These are phyloP conservation scores for Penicillium alfredii DNA, from an alignment of 495 filamentous ascomycete species.

Conservation along the genomic window DNA sequence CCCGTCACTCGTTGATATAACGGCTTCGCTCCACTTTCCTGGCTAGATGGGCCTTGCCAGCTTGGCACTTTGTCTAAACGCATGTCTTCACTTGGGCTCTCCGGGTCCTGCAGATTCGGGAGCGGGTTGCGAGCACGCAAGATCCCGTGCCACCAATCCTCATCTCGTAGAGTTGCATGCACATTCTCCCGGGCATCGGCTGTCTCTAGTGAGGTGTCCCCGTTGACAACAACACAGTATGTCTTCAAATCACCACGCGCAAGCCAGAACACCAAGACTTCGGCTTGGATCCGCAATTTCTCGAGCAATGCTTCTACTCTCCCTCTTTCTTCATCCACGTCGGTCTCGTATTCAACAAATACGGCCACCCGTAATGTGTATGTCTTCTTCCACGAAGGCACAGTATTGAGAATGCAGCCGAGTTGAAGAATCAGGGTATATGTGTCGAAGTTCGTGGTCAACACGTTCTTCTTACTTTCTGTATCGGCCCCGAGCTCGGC, in stretches of 20 bases:
- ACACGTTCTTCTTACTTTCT: slow-evolving; percentile 55
- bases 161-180: slow-evolving; percentile 54
- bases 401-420: slow-evolving; percentile 77
- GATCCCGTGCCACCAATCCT: slow-evolving; percentile 84
- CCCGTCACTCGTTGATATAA: slow-evolving; percentile 40
- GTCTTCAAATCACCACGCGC: slow-evolving; percentile 64
- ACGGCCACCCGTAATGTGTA: slow-evolving; percentile 72
- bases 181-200: slow-evolving; percentile 47
- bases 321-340: slow-evolving; percentile 71
- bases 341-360: slow-evolving; percentile 84
- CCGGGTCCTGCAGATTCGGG: slow-evolving; percentile 14
- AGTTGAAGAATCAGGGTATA: slow-evolving; percentile 85
- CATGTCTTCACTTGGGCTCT: slow-evolving; percentile 10
- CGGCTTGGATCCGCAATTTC: slow-evolving; percentile 74
- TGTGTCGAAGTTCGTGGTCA: slow-evolving; percentile 89
- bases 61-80: slow-evolving; percentile 26
- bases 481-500: slow-evolving; percentile 66
- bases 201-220: slow-evolving; percentile 35
- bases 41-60: slow-evolving; percentile 52
- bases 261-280: slow-evolving; percentile 76
- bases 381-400: slow-evolving; percentile 73
- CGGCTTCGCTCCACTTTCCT: slow-evolving; percentile 42
- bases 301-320: slow-evolving; percentile 70
- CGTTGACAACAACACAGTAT: slow-evolving; percentile 77
- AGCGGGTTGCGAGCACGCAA: slow-evolving; percentile 47